Base-by-base conservation (phyloP, 768 basidiomycete species). In the Lactarius tabidus region DNA sequence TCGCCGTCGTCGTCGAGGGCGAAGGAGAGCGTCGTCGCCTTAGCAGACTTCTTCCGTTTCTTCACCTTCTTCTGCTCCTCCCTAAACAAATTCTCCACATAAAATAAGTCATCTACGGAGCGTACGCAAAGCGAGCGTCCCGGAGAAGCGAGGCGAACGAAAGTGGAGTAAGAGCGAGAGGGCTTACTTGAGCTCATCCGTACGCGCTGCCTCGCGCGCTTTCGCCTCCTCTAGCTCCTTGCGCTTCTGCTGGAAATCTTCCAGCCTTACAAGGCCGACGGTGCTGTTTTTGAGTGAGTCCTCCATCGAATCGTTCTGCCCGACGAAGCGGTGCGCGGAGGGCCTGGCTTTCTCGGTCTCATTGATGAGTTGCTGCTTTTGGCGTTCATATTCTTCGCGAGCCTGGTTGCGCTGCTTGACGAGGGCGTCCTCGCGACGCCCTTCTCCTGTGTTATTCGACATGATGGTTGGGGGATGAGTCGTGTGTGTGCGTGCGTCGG, bases 261-360 rank as follows among this genome's bases (percentile, higher is more conserved):
- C 92, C 8, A 98, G 81, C 64, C 81, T 85, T 3, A 98, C 95
- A 20, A 98, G 83, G 68, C 96, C 96, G 52, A 98, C 86, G 1
- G 96, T 98, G 57, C 82, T 88, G 67, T 93, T 82, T 81, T 96
- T 97, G 58, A 98, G 82, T 8, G 86, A 83, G 65, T 98, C 96
- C 75, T 98, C 96, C 82, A 97, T 87, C 6, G 91, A 93, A 74
- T 98, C 95, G 76, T 92, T 86, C 75, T 95, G 92, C 1, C 93
- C 93, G 41, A 96, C 91, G 76, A 98, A 98, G 66, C 95, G 90
- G 73, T 89, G 88, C 3, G 85, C 77, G 0, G 92, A 91, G 5
- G 94, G 91, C 35, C 93, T 89, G 43, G 91, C 88, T 76, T 95
- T 95, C 79, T 96, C 92, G 2, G 94, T 95, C 78, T 97, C 95